A percentile compares a stretch with the other conserved stretches of the same genome.
Evolutionary conservation across 164 flowering plant genomes (phyloP).

Genomic region (Aristolochia contorta): DNA sequence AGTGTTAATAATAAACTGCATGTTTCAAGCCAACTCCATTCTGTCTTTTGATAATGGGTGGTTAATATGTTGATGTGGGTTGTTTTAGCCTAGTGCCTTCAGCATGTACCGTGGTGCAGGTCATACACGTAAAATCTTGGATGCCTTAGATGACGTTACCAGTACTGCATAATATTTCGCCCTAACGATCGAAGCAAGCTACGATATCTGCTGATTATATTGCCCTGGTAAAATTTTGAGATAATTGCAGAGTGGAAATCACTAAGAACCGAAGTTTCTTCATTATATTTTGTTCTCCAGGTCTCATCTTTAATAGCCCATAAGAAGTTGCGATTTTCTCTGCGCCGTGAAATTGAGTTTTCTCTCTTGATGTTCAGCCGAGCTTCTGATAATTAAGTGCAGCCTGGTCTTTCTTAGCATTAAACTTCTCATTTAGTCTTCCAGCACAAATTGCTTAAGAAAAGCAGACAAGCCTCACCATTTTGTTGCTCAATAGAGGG

Average conservation of each 20-base stretch:
- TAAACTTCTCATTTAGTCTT: constrained; percentile 2
- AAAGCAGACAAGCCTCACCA: constrained; percentile 6
- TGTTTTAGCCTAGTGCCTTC: not conserved
- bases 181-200: too few relatives aligned
- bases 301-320: constrained; percentile 10
- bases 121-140: too few relatives aligned
- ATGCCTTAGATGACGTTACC: not conserved
- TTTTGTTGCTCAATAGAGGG: constrained; percentile 1
- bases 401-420: constrained; percentile 6
- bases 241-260: constrained; percentile 10
- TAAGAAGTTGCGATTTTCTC: constrained; percentile 8
- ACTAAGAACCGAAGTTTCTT: constrained; percentile 3
- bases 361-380: constrained; percentile 9
- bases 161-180: too few relatives aligned
- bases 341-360: constrained; percentile 6
- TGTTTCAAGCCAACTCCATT: not conserved
- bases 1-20: not conserved
- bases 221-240: constrained; percentile 6
- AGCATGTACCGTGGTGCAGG: too few relatives aligned
- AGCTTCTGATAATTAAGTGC: constrained; percentile 10
- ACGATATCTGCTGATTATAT: constrained; percentile 9
- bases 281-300: constrained; percentile 5
- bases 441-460: constrained; percentile 6
- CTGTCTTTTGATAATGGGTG: not conserved
- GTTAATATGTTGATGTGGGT: not conserved